phyloP scores from a whole-genome alignment of 805 yeast species.

The Grigorovia jiainica region DNA sequence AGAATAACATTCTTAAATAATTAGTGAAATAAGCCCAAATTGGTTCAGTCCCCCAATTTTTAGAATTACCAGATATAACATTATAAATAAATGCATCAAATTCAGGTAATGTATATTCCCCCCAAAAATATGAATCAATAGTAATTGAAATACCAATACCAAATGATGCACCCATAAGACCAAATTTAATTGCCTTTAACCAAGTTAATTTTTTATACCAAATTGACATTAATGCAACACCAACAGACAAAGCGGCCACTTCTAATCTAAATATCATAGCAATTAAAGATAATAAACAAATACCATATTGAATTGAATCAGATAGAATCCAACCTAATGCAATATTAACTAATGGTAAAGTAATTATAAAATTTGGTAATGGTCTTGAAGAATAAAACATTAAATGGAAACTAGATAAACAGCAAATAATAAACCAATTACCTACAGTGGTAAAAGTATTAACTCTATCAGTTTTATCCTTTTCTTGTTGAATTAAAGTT shows the following conservation, averaged over 20 bases:
- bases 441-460: conserved; percentile 28
- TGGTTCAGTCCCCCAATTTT: conserved; percentile 83
- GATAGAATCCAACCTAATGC: conserved; percentile 43
- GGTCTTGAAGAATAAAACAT: conserved; percentile 75
- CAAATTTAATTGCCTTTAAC: conserved; percentile 31
- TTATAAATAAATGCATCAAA: conserved; percentile 63
- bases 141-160: conserved; percentile 42
- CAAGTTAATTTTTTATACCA: conserved; percentile 39
- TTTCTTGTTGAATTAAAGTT: conserved; percentile 9
- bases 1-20: conserved; percentile 33
- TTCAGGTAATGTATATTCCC: conserved; percentile 57
- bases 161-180: conserved; percentile 36
- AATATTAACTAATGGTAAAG: conserved; percentile 58
- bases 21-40: conserved; percentile 53
- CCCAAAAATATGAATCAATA: conserved; percentile 74
- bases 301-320: conserved; percentile 40
- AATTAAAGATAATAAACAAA: conserved; percentile 48
- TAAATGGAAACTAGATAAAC: conserved; percentile 66
- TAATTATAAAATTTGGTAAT: conserved; percentile 74
- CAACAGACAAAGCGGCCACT: conserved; percentile 43
- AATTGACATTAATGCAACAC: conserved; percentile 39
- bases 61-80: conserved; percentile 62
- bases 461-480: conserved; percentile 5
- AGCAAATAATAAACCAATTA: conserved; percentile 51
- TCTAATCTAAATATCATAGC: conserved; percentile 70